Conservation (phyloP, 345 rosid genomes). For the Alliaria petiolata region DNA sequence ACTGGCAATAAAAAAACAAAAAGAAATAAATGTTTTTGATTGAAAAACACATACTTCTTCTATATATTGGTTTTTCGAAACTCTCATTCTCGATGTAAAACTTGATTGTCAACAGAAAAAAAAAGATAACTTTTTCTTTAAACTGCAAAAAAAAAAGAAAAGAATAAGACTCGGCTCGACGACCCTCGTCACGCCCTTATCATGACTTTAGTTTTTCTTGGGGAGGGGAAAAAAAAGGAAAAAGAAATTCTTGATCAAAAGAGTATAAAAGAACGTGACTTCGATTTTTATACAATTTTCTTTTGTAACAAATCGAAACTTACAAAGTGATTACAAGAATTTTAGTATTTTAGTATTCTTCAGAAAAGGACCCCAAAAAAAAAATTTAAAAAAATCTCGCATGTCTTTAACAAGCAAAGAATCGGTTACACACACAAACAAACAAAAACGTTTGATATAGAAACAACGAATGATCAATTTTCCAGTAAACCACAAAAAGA, state of each 20-base stretch:
- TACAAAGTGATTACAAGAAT: neutral
- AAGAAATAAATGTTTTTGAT: neutral
- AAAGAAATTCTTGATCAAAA: neutral
- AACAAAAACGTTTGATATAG: neutral
- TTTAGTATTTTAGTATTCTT: neutral
- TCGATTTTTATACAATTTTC: constrained; percentile 6
- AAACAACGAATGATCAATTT: constrained; percentile 7
- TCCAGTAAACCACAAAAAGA: neutral
- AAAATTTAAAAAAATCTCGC: constrained; percentile 12
- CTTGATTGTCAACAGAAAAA: neutral
- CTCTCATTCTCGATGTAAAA: neutral
- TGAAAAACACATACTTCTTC: neutral
- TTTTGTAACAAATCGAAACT: constrained; percentile 24
- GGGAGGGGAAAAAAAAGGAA: no score
- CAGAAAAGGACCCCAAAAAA: neutral
- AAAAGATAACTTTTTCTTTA: neutral
- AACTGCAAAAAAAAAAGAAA: neutral
- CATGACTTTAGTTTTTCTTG: constrained; percentile 14
- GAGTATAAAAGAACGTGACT: constrained; percentile 27
- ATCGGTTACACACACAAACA: constrained; percentile 6
- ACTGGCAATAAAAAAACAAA: neutral
- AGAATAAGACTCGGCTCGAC: neutral
- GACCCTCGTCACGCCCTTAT: constrained; percentile 10
- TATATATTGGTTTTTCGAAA: neutral
- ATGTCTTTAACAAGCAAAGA: constrained; percentile 29